Percentiles rank a stretch among this genome's conserved stretches.
Conservation (phyloP, 2,329 filamentous ascomycete genomes). For the Fusarium sp. region DNA sequence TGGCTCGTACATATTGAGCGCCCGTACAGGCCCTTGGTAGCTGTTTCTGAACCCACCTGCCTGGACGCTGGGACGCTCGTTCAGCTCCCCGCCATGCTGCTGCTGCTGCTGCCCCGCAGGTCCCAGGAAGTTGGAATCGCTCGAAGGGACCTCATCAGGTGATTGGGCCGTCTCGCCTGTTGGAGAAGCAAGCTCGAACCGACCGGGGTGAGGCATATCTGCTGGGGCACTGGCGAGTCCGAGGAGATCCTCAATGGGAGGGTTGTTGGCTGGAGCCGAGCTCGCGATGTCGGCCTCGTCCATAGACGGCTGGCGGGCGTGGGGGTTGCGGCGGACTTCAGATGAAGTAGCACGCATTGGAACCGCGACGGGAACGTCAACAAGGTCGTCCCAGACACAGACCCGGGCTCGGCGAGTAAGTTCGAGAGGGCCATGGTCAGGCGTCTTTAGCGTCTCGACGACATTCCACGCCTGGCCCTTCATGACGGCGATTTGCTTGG, state of each 20-base stretch:
- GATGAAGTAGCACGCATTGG: constrained; percentile 84
- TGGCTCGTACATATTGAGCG: constrained; percentile 56
- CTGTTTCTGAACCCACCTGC: constrained; percentile 44
- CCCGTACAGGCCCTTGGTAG: constrained; percentile 53
- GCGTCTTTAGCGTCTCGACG: constrained; percentile 92
- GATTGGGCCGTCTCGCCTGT: constrained; percentile 53
- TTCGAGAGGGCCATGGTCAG: constrained; percentile 91
- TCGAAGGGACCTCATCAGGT: constrained; percentile 46
- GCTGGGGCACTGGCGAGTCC: constrained; percentile 67
- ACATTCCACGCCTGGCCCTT: constrained; percentile 99
- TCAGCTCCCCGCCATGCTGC: constrained; percentile 28
- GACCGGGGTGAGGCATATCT: constrained; percentile 76
- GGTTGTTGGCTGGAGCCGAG: constrained; percentile 46
- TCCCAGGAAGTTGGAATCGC: constrained; percentile 35
- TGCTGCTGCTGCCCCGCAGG: constrained; percentile 18
- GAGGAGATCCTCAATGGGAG: constrained; percentile 70
- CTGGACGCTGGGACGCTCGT: constrained; percentile 36
- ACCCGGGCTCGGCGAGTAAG: constrained; percentile 89
- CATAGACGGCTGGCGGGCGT: constrained; percentile 55
- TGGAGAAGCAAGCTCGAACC: constrained; percentile 71
- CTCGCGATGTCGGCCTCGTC: constrained; percentile 89
- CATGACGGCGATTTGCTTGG: constrained; percentile 97
- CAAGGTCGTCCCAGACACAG: constrained; percentile 97
- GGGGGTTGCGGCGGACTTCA: constrained; percentile 76
- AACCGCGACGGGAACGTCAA: constrained; percentile 93